Evolutionary conservation across 495 filamentous ascomycete genomes (phyloP), one percentile per base, ranked within the genome.

Genomic region (Aspergillus homomorphus): DNA sequence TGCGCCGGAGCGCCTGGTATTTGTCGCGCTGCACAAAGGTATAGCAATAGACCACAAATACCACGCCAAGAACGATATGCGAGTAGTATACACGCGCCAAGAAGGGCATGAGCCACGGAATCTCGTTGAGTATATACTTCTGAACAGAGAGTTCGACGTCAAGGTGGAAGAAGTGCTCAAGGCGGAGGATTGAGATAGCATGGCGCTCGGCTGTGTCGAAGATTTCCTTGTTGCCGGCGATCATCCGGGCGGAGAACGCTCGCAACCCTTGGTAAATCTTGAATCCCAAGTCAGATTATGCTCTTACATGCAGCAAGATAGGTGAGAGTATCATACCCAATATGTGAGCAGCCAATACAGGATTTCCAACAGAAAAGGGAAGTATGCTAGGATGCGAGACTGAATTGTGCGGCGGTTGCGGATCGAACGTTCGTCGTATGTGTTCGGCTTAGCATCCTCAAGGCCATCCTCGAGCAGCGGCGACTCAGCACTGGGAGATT

Each of bases 341-440:
- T 86, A 87, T 22, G 80, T 87, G 72, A 62, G 82, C 71, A 58
- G 85, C 89, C 55, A 96, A 78, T 61, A 96, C 70, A 64, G 85
- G 81, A 73, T 90, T 83, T 70, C 88, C 69, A 66, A 78, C 76
- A 65, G 73, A 71, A 66, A 90, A 50, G 72, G 74, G 45, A 70
- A 78, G 9, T 66, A 67, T 41, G 67, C 69, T 28, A 76, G 60
- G 18, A 78, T 58, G 21, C 79, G 77, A 49, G 79, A 80, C 54
- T 85, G 83, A 42, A 76, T 49, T 16, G 62, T 65, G 5, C 22
- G 56, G 15, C 56, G 51, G 20, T 56, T 54, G n/a, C 51, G 45
- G 21, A 46, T 4, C 14, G 42, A 30, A 2, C 26, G 45, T 3
- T 52, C 41, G 22, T 44, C 38, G 24, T 24, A 6, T 4, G 26